Evolutionary conservation across 2,329 filamentous ascomycete genomes (phyloP).

Genomic region (Chaetomium strumarium): DNA sequence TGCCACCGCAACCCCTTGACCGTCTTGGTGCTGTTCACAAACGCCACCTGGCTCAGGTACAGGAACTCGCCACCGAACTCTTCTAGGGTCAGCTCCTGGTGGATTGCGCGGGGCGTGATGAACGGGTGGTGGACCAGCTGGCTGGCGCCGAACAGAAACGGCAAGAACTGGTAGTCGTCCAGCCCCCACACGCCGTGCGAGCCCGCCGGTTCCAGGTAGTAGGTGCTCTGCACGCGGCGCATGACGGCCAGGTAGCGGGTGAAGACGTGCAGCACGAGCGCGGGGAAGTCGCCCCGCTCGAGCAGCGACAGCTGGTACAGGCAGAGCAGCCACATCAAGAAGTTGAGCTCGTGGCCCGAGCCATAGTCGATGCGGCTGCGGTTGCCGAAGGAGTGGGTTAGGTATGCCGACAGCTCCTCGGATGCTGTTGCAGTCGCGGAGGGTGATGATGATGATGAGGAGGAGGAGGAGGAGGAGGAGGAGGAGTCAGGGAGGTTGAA

Average conservation of each 20-base stretch:
- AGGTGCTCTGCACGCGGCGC: constrained; percentile 81
- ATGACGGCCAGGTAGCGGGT: constrained; percentile 77
- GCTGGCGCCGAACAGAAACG: constrained; percentile 89
- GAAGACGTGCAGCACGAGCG: constrained; percentile 73
- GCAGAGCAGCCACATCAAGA: constrained; percentile 93
- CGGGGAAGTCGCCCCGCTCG: constrained; percentile 58
- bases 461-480: too few relatives aligned
- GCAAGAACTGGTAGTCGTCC: constrained; percentile 95
- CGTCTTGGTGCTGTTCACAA: constrained; percentile 94
- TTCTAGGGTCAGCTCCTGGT: constrained; percentile 81
- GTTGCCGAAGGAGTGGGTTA: constrained; percentile 81
- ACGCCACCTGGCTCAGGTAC: constrained; percentile 87
- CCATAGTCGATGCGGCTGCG: constrained; percentile 88
- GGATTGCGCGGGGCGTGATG: constrained; percentile 74
- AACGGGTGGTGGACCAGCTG: constrained; percentile 81
- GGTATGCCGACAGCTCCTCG: constrained; percentile 72
- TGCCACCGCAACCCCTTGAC: constrained; percentile 95
- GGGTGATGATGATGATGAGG: too few relatives aligned
- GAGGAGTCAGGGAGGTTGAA: constrained; percentile 36
- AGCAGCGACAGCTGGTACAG: constrained; percentile 73
- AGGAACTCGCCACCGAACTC: constrained; percentile 79
- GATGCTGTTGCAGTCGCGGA: too few relatives aligned
- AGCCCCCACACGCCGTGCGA: constrained; percentile 97
- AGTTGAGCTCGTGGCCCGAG: constrained; percentile 95
- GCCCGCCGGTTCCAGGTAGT: constrained; percentile 94